Evolutionary conservation across 345 rosid species (phyloP).

Genomic region (Syzygium aromaticum): DNA sequence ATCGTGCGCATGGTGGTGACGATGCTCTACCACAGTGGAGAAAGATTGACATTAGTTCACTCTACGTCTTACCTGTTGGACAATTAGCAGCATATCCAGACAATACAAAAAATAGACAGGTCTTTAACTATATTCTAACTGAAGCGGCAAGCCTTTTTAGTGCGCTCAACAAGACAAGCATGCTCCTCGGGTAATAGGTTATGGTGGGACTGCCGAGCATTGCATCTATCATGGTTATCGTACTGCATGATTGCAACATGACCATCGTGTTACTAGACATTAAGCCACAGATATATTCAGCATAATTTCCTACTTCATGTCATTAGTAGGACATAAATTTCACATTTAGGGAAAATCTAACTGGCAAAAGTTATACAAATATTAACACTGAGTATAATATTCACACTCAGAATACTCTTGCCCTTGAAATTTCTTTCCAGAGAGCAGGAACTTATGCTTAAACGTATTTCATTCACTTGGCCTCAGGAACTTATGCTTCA

Average conservation of each 20-base stretch:
- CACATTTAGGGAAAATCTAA: not conserved
- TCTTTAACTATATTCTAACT: not conserved
- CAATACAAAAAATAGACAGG: not conserved
- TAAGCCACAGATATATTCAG: not conserved
- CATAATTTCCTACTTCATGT: not conserved
- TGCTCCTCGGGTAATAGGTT: not conserved
- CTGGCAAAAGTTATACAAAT: not conserved
- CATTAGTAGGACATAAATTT: not conserved
- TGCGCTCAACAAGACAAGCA: not conserved
- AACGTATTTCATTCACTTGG: not conserved
- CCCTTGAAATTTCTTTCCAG: not conserved
- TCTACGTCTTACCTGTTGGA: not conserved
- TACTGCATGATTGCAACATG: not conserved
- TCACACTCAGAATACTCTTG: not conserved
- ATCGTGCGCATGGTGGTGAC: constrained; percentile 71
- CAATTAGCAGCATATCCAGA: not conserved
- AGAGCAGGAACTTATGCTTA: not conserved
- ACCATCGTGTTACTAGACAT: not conserved
- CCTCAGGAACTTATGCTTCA: not conserved
- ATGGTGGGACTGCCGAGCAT: not conserved
- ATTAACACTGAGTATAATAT: not conserved
- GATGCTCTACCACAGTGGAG: constrained; percentile 48
- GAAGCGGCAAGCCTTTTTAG: not conserved
- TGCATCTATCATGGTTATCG: not conserved
- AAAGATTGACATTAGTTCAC: not conserved